phyloP scores from a whole-genome alignment of 139 green algal species.

The Chlorella sp. region DNA sequence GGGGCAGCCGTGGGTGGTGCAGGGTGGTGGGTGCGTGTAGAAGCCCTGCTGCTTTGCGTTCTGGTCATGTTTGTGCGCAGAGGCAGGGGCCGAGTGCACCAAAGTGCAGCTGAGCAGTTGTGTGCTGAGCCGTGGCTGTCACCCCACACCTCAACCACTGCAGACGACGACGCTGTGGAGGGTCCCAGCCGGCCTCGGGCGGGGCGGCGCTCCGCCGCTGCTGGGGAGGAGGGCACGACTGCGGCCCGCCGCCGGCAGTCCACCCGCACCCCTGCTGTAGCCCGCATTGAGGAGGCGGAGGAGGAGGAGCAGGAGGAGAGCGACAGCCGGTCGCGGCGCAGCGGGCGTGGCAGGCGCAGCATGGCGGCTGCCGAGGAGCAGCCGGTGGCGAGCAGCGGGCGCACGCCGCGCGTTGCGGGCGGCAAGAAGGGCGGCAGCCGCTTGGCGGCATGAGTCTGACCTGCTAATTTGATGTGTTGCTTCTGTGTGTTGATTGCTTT shows the following conservation, averaged over 20 bases:
- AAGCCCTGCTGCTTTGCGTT: too few species aligned
- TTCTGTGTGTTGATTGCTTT: not conserved
- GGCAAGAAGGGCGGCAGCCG: not conserved
- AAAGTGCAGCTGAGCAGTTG: not conserved
- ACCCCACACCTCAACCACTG: not conserved
- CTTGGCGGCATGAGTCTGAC: not conserved
- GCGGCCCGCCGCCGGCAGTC: not conserved
- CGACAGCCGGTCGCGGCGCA: not conserved
- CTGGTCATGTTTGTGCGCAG: not conserved
- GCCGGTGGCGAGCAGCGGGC: not conserved
- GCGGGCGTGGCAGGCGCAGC: constrained; percentile 1
- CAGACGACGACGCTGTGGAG: constrained; percentile 7
- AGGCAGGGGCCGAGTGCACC: not conserved
- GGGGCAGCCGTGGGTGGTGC: not conserved
- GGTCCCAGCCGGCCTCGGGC: constrained; percentile 3
- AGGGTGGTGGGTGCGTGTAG: too few species aligned
- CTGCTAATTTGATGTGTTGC: not conserved
- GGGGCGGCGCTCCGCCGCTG: not conserved
- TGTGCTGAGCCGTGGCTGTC: too few species aligned
- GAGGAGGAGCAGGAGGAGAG: not conserved
- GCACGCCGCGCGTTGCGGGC: not conserved
- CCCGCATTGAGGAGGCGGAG: not conserved
- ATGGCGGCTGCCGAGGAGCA: not conserved
- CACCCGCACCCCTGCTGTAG: constrained; percentile 5
- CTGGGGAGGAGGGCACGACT: not conserved